phyloP scores from a whole-genome alignment of 371 early-diverging fungal genomes.

The Mucor piriformis region DNA sequence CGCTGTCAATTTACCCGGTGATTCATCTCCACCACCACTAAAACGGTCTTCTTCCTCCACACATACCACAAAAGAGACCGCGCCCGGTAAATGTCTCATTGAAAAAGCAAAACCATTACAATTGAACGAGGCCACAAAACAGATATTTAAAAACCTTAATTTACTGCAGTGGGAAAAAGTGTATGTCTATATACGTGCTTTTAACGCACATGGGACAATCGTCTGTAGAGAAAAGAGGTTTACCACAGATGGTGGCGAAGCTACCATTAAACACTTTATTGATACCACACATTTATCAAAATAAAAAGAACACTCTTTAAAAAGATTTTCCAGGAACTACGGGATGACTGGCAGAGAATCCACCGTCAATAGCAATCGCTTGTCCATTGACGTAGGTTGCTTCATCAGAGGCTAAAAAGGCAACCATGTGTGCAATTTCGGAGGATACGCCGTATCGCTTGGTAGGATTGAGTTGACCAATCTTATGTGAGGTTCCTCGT shows the following conservation, averaged over 20 bases:
- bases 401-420: constrained; percentile 60
- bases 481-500: constrained; percentile 45
- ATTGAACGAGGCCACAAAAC: constrained; percentile 13
- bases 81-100: constrained; percentile 16
- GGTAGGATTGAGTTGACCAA: constrained; percentile 61
- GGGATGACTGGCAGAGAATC: constrained; percentile 53
- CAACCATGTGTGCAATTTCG: constrained; percentile 54
- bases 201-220: constrained; percentile 66
- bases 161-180: constrained; percentile 53
- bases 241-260: constrained; percentile 32
- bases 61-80: no score
- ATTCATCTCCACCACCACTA: background rate
- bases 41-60: background rate
- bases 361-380: constrained; percentile 59
- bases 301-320: constrained; percentile 14
- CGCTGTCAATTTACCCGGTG: constrained; percentile 16
- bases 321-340: constrained; percentile 41
- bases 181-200: constrained; percentile 43
- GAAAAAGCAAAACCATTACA: constrained; percentile 7
- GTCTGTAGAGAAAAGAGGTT: constrained; percentile 47
- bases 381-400: constrained; percentile 64
- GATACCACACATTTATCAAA: constrained; percentile 29
- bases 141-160: constrained; percentile 37
- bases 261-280: constrained; percentile 52
- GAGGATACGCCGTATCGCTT: constrained; percentile 48